Base-by-base conservation (phyloP, 108 stramenopile species). In the Chaetoceros tenuissimus region DNA sequence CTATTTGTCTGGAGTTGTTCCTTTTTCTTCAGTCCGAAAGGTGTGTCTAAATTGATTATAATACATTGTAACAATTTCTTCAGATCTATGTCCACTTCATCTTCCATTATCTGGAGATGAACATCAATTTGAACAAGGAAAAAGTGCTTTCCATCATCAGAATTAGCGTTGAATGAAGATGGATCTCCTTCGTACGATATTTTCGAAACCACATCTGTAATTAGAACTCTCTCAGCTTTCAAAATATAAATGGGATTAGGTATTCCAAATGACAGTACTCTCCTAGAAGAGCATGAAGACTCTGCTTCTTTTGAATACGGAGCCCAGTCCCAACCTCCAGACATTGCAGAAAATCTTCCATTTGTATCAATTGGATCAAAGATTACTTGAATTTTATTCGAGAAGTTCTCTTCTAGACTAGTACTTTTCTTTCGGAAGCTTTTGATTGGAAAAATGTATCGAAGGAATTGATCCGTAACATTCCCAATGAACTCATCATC, bases 241-340 rank as follows among this genome's bases (percentile, higher is more conserved):
- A 69, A 48, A 0, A 72, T 22, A 47, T 72, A 77, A 1, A 77
- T 59, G 1, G 76, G 67, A 27, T 62, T 52, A 2, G 46, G 1
- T 22, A 77, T 72, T 16, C 76, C 76, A 21, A 70, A 52, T 18
- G 70, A 63, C 31, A 59, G 64, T 0, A 57, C 57, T 31, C 57
- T 66, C 34, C 34, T 5, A 40, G 34, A 40, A 7, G 57, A 53
- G 3, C 62, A 43, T 25, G 59, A 52, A 48, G 47, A 50, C 46
- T 77, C 76, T n/a, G 27, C 28, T 1, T 34, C 45, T 10, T 20
- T 43, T 0, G 59, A 29, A 51, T 72, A 78, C 21, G 72, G 72
- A 23, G 72, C 68, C 77, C 77, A 78, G 55, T 78, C 77, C 77
- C 77, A 78, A 10, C 77, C 77, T 17, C 77, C 77, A 1, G 64